Percentiles rank a stretch among this genome's conserved stretches.
Conservation (phyloP, 2,329 filamentous ascomycete genomes). For the Helotiales sp. region DNA sequence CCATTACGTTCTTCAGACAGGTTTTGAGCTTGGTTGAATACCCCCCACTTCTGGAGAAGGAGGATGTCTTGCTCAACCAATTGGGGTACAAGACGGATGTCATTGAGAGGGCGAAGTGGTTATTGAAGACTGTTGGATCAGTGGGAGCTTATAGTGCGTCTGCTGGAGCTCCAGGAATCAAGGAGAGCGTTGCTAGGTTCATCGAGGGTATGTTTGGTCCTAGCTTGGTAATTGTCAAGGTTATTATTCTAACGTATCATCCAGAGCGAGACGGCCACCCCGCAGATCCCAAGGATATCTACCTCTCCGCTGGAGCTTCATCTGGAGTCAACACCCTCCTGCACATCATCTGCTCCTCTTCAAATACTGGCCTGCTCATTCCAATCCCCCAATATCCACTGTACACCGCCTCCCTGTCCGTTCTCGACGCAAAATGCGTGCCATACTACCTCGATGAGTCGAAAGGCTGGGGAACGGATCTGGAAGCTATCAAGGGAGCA, state of each 20-base stretch:
- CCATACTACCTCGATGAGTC: slow-evolving; percentile 93
- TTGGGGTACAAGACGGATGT: slow-evolving; percentile 92
- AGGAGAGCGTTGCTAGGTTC: slow-evolving; percentile 87
- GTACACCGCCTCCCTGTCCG: slow-evolving; percentile 87
- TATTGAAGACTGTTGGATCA: slow-evolving; percentile 82
- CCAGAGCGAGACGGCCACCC: slow-evolving; percentile 83
- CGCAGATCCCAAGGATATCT: slow-evolving; percentile 78
- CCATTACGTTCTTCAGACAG: slow-evolving; percentile 98
- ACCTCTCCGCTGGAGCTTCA: slow-evolving; percentile 88
- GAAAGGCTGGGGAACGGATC: slow-evolving; percentile 83
- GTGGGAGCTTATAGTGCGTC: slow-evolving; percentile 97
- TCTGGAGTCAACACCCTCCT: slow-evolving; percentile 93
- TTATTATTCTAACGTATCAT: slow-evolving; percentile 3
- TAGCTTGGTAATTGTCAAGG: background rate
- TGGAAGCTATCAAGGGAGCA: slow-evolving; percentile 72
- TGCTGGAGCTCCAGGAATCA: slow-evolving; percentile 81
- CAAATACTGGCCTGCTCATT: slow-evolving; percentile 80
- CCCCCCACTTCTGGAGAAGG: slow-evolving; percentile 78
- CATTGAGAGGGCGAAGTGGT: slow-evolving; percentile 75
- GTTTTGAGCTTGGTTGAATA: slow-evolving; percentile 93
- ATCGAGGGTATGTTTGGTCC: slow-evolving; percentile 72
- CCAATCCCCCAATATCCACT: slow-evolving; percentile 98
- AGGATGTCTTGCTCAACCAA: slow-evolving; percentile 70
- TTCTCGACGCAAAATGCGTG: slow-evolving; percentile 83
- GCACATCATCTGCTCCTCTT: slow-evolving; percentile 78